Conservation (phyloP, 2,329 filamentous ascomycete genomes). For the Teratosphaeria epicoccoides region DNA sequence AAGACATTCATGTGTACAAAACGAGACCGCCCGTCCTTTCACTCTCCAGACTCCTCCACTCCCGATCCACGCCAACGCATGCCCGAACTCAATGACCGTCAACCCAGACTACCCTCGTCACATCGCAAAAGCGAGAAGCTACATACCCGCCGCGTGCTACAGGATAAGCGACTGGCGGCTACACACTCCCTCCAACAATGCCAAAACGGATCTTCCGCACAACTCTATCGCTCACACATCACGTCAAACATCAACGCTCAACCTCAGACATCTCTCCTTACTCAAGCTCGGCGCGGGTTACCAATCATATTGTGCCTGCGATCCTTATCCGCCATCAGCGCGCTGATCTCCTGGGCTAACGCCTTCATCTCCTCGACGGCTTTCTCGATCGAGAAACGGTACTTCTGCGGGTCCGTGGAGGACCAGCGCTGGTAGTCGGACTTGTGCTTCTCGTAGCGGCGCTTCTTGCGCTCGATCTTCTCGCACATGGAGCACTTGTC, state of each 20-base stretch:
- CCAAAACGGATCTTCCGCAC: background rate
- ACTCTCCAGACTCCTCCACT: background rate
- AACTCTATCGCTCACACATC: background rate
- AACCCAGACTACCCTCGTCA: background rate
- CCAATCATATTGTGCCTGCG: constrained; percentile 12
- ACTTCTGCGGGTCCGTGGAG: constrained; percentile 26
- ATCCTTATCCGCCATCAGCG: constrained; percentile 37
- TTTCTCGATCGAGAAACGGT: constrained; percentile 52
- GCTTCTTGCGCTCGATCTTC: constrained; percentile 76
- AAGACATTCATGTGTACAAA: background rate
- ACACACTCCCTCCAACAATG: background rate
- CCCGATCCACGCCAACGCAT: background rate
- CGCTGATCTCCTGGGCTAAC: constrained; percentile 57
- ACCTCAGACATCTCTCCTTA: background rate
- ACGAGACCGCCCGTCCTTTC: background rate
- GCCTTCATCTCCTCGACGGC: constrained; percentile 62
- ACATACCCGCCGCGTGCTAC: background rate
- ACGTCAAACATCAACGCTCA: background rate
- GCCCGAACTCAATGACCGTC: background rate
- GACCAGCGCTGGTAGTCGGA: constrained; percentile 66
- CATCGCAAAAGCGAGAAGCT: background rate
- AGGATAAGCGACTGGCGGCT: background rate
- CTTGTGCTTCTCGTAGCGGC: constrained; percentile 62
- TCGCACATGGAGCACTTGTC: constrained; percentile 75
- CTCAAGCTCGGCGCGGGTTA: constrained; percentile 9